Evolutionary conservation across 2,329 filamentous ascomycete genomes (phyloP), one percentile per base, ranked within the genome.

Genomic region (Neofusicoccum cordaticola): DNA sequence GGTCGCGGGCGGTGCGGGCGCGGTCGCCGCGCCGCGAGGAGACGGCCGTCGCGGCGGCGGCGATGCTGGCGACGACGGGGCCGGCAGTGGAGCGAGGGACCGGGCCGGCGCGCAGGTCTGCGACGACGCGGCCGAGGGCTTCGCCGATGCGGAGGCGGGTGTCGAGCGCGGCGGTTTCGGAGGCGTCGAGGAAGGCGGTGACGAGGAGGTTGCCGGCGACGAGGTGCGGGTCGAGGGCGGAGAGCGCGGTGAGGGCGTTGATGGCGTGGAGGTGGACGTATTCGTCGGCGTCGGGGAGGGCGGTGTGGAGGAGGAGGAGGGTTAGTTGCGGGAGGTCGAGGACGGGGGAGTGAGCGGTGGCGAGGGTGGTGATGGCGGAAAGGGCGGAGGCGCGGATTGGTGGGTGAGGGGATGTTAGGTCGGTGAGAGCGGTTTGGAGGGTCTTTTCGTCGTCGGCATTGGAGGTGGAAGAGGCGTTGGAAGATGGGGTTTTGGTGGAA

Each of bases 241-340:
- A 84, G 11, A 93, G 75, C 27, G 86, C 83, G 0, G 85, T 84
- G 65, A 91, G 86, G 1, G 88, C 82, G 67, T 86, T 86, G 66
- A 92, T 85, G 15, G 87, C 85, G n/a, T 86, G 83, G 2, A 89
- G 79, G 69, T 90, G 89, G 66, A 92, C 87, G 71, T 89, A 93
- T 64, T 90, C 88, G 64, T 92, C 90, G 5, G 83, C 79, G 56
- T 90, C 88, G 66, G 84, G 82, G 1, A 92, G 78, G 0, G 91
- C 80, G 9, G 84, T 86, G 1, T 87, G 86, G 62, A 92, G 79
- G 0, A 93, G 79, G 1, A 91, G 80, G 5, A 89, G 84, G 0
- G 89, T 79, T 2, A 87, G 80, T 1, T 87, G 84, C 0, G 86
- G 86, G n/a, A 92, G 83, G 70, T 92, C 89, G 15, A 92, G 73